Percentiles rank a stretch among this genome's conserved stretches.
Evolutionary conservation across 83 land plant genomes (phyloP).

Genomic region (Isoetes engelmannii): DNA sequence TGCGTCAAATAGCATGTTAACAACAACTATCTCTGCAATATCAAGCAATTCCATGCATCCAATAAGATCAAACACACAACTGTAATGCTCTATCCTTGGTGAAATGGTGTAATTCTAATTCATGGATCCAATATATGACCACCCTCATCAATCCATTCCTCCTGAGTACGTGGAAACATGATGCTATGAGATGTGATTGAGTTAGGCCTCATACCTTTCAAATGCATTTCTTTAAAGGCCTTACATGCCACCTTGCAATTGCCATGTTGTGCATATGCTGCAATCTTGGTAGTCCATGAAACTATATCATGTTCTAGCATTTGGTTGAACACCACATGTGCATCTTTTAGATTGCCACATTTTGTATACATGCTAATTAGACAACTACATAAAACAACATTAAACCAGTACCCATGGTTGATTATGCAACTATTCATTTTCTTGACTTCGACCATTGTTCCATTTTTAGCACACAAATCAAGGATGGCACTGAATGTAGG

Average conservation of each 20-base stretch:
- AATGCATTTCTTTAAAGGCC: background rate
- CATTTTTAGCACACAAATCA: background rate
- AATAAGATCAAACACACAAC: slow-evolving; percentile 2
- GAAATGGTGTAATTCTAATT: background rate
- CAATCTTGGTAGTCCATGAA: background rate
- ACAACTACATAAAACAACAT: background rate
- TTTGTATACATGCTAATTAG: slow-evolving; percentile 7
- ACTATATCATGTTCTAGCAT: background rate
- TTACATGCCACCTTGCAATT: background rate
- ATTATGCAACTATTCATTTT: background rate
- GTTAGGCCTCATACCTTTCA: background rate
- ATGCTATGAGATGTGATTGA: background rate
- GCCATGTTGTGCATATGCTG: background rate
- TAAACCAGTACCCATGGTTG: background rate
- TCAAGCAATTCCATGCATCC: background rate
- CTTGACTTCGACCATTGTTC: background rate
- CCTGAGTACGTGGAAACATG: background rate
- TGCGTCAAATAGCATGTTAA: too few species aligned
- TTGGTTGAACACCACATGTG: background rate
- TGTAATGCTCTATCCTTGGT: slow-evolving; percentile 2
- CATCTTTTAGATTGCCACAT: background rate
- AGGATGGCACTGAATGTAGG: background rate
- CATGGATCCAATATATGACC: background rate
- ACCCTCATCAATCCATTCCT: slow-evolving; percentile 8
- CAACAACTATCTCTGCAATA: background rate